Evolutionary conservation across 1,284 basidiomycete genomes (phyloP).

Genomic region (Puccinia novopanici): DNA sequence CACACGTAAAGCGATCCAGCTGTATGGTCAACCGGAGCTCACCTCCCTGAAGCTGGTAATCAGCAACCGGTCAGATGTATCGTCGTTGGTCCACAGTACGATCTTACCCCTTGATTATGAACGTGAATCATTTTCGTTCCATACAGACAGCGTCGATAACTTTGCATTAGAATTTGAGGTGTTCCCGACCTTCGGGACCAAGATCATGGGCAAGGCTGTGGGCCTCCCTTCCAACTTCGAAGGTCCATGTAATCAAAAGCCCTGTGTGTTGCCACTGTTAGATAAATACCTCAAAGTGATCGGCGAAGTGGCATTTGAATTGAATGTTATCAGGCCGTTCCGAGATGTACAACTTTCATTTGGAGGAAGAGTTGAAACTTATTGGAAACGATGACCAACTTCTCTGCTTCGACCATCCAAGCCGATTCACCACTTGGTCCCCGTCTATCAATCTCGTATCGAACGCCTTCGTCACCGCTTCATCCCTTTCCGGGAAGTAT

Average conservation of each 20-base stretch:
- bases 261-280: conserved; percentile 77
- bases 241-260: conserved; percentile 62
- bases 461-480: conserved; percentile 69
- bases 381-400: conserved; percentile 76
- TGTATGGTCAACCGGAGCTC: conserved; percentile 62
- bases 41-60: conserved; percentile 92
- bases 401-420: conserved; percentile 54
- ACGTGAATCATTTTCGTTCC: conserved; percentile 83
- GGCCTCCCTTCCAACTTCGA: conserved; percentile 76
- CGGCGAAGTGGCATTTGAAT: conserved; percentile 89
- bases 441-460: conserved; percentile 46
- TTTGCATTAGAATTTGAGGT: conserved; percentile 89
- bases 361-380: conserved; percentile 90
- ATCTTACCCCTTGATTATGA: conserved; percentile 80
- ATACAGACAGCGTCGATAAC: conserved; percentile 72
- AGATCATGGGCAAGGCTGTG: conserved; percentile 90
- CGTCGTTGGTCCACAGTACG: conserved; percentile 82
- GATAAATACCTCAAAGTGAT: conserved; percentile 91
- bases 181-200: conserved; percentile 97
- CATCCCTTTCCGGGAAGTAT: conserved; percentile 84
- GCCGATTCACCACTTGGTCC: conserved; percentile 42
- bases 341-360: conserved; percentile 92
- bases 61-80: conserved; percentile 75
- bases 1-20: conserved; percentile 57
- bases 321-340: conserved; percentile 86